Evolutionary conservation across 495 filamentous ascomycete species (phyloP).

Genomic region (Delitschia confertaspora): DNA sequence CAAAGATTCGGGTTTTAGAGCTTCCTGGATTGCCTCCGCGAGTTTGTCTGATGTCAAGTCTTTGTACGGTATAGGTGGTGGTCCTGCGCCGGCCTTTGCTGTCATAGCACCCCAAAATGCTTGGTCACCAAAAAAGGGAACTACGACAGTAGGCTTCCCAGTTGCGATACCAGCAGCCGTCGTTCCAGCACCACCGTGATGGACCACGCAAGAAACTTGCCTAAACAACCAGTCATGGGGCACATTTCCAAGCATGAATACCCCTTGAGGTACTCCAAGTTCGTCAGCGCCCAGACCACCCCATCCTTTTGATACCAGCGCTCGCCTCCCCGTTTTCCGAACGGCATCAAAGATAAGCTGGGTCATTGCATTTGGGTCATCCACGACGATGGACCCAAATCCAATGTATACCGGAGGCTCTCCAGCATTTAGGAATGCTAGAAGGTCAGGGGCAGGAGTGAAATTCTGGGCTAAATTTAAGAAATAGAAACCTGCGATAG

Average conservation of each 20-base stretch:
- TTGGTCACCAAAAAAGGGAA: slow-evolving; percentile 61
- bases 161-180: slow-evolving; percentile 53
- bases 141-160: slow-evolving; percentile 50
- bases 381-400: slow-evolving; percentile 59
- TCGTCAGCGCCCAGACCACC: slow-evolving; percentile 47
- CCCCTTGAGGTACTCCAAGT: slow-evolving; percentile 36
- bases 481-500: slow-evolving; percentile 57
- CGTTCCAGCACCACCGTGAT: slow-evolving; percentile 60
- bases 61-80: slow-evolving; percentile 40
- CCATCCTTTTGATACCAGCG: slow-evolving; percentile 58
- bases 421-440: slow-evolving; percentile 45
- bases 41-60: slow-evolving; percentile 38
- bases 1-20: slow-evolving; percentile 33
- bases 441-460: slow-evolving; percentile 44
- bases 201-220: slow-evolving; percentile 51
- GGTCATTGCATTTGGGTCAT: slow-evolving; percentile 48
- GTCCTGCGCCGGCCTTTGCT: slow-evolving; percentile 43
- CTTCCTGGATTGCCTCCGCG: slow-evolving; percentile 36
- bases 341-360: slow-evolving; percentile 49
- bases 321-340: slow-evolving; percentile 41
- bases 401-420: slow-evolving; percentile 56
- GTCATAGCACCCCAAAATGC: slow-evolving; percentile 53
- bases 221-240: slow-evolving; percentile 62
- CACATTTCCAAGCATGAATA: slow-evolving; percentile 52
- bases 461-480: slow-evolving; percentile 42